Conservation (phyloP, 2,329 filamentous ascomycete genomes). For the Trichothecium roseum region DNA sequence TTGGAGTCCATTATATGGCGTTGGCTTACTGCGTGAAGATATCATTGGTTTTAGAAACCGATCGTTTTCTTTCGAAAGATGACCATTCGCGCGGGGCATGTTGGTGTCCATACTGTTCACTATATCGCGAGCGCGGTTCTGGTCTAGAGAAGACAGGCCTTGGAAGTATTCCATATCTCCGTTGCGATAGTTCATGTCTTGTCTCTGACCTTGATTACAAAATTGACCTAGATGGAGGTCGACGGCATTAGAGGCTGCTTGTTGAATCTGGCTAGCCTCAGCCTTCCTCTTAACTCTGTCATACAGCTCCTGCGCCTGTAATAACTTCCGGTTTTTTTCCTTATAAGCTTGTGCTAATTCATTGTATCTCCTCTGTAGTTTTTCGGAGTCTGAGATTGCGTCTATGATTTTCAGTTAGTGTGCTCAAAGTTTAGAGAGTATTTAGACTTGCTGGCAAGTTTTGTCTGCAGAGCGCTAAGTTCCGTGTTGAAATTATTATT, state of each 20-base stretch:
- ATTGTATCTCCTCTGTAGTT: constrained; percentile 59
- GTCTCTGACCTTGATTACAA: too few species aligned
- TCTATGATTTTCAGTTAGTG: constrained; percentile 18
- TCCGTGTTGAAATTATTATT: constrained; percentile 67
- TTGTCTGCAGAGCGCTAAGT: constrained; percentile 55
- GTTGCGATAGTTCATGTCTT: too few species aligned
- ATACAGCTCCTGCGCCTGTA: constrained; percentile 57
- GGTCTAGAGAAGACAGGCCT: too few species aligned
- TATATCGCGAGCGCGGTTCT: too few species aligned
- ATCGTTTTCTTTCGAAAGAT: too few species aligned
- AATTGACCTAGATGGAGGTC: constrained; percentile 10
- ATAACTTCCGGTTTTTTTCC: constrained; percentile 60
- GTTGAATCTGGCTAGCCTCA: constrained; percentile 43
- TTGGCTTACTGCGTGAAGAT: too few species aligned
- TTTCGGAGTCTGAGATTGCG: constrained; percentile 51
- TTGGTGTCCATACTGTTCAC: too few species aligned
- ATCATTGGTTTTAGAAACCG: too few species aligned
- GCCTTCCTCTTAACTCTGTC: constrained; percentile 48
- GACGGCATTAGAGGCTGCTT: constrained; percentile 38
- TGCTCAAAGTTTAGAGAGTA: not conserved
- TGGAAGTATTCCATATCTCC: too few species aligned
- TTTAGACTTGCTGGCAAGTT: constrained; percentile 27
- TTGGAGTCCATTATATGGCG: too few species aligned
- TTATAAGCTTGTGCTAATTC: constrained; percentile 56
- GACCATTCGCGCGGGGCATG: too few species aligned